These are phyloP conservation scores for Arthrobotrys megalospora DNA, from an alignment of 2,329 filamentous ascomycete genomes.

Conservation along the genomic window DNA sequence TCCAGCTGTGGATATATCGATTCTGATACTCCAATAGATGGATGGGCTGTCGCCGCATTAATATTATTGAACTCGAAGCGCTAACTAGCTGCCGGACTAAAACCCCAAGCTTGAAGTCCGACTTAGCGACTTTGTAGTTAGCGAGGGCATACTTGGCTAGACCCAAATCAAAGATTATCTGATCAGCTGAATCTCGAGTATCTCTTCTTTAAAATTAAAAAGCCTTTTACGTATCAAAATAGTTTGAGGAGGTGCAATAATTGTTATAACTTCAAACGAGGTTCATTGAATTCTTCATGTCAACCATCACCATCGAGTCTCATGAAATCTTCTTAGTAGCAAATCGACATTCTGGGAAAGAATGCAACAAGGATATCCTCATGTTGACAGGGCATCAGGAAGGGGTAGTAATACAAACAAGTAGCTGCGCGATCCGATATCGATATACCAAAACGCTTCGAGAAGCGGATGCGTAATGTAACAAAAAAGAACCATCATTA, in stretches of 20 bases:
- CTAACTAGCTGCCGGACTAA: too few relatives aligned
- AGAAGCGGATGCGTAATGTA: slow-evolving; percentile 6
- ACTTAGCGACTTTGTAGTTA: too few relatives aligned
- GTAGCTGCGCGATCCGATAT: not conserved
- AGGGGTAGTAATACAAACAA: not conserved
- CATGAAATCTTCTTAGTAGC: slow-evolving; percentile 9
- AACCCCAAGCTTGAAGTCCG: too few relatives aligned
- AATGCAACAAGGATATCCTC: slow-evolving; percentile 10
- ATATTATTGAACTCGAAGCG: too few relatives aligned
- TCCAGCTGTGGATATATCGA: not conserved
- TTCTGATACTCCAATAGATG: not conserved
- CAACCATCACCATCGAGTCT: slow-evolving; percentile 14
- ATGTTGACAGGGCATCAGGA: slow-evolving; percentile 5
- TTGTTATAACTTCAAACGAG: not conserved
- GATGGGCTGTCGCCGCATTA: too few relatives aligned
- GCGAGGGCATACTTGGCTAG: too few relatives aligned
- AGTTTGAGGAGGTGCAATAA: too few relatives aligned
- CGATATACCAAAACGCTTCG: not conserved
- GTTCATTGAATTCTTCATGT: slow-evolving; percentile 31
- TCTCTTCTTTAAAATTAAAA: too few relatives aligned
- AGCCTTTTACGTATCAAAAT: too few relatives aligned
- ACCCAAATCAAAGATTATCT: too few relatives aligned
- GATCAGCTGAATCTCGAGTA: too few relatives aligned
- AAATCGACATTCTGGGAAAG: slow-evolving; percentile 3
- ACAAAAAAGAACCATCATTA: slow-evolving; percentile 3